phyloP scores from a whole-genome alignment of 768 basidiomycete genomes.

The Brasilioporus rufonigricans region DNA sequence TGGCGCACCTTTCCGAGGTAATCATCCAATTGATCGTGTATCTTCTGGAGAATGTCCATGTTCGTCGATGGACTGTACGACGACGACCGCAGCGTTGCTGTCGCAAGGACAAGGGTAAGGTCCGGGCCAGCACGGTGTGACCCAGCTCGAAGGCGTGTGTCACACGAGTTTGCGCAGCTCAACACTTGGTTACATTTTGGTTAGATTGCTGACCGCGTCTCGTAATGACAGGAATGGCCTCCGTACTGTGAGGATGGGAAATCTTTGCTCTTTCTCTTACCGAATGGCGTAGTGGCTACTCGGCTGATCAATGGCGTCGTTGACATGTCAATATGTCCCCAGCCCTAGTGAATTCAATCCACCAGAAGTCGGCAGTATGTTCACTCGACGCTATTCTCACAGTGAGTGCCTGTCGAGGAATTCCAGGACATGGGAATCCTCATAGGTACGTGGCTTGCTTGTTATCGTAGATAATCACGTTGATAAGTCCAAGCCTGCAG shows the following conservation, averaged over 20 bases:
- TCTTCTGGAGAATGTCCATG: slow-evolving; percentile 17
- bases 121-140: background rate
- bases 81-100: background rate
- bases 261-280: no score
- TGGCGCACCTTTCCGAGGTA: slow-evolving; percentile 20
- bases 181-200: background rate
- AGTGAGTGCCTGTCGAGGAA: no score
- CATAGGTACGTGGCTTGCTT: background rate
- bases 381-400: no score
- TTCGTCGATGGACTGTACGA: background rate
- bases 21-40: slow-evolving; percentile 20
- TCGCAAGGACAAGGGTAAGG: slow-evolving; percentile 1
- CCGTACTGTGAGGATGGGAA: no score
- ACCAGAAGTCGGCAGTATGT: no score
- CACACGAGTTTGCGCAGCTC: slow-evolving; percentile 4
- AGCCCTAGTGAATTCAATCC: no score
- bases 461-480: no score
- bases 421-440: no score
- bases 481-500: no score
- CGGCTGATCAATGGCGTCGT: no score
- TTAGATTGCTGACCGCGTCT: background rate
- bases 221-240: background rate
- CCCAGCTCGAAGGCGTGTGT: slow-evolving; percentile 1
- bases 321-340: no score
- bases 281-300: no score